Evolutionary conservation across 2,329 filamentous ascomycete genomes (phyloP).

Genomic region (Fusarium sp.): DNA sequence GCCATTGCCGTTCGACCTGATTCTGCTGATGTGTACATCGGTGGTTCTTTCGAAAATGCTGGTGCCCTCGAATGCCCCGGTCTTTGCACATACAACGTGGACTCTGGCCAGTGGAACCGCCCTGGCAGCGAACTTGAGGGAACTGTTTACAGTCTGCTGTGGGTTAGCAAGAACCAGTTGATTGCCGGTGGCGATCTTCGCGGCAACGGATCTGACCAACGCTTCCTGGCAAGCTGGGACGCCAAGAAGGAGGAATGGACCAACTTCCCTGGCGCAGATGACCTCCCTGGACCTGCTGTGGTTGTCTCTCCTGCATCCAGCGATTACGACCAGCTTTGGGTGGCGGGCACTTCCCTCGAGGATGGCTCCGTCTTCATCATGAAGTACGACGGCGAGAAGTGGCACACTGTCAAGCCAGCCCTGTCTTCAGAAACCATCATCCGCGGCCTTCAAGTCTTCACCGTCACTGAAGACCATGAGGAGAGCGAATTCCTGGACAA

Average conservation of each 20-base stretch:
- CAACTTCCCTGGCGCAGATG: conserved; percentile 68
- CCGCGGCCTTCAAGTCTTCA: conserved; percentile 84
- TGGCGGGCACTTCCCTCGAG: conserved; percentile 73
- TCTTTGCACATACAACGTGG: conserved; percentile 82
- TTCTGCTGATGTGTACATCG: conserved; percentile 83
- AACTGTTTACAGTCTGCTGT: conserved; percentile 77
- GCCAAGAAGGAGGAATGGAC: conserved; percentile 75
- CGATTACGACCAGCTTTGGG: conserved; percentile 82
- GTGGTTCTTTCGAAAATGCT: conserved; percentile 84
- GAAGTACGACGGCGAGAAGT: conserved; percentile 81
- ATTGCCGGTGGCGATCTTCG: conserved; percentile 83
- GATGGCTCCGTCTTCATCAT: conserved; percentile 81
- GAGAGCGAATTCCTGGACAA: conserved; percentile 71
- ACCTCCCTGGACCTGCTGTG: conserved; percentile 83
- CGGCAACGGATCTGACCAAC: conserved; percentile 69
- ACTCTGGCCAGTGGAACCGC: conserved; percentile 80
- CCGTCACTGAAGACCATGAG: conserved; percentile 75
- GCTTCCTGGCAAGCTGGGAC: conserved; percentile 80
- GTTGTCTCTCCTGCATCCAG: conserved; percentile 80
- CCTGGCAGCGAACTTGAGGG: conserved; percentile 80
- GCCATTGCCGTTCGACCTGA: conserved; percentile 79
- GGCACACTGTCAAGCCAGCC: conserved; percentile 72
- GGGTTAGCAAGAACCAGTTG: conserved; percentile 78
- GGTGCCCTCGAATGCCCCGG: conserved; percentile 85
- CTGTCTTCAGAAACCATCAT: conserved; percentile 77